These are phyloP conservation scores for Spizellomyces sp. DNA, from an alignment of 192 early-diverging fungal genomes.

Conservation along the genomic window DNA sequence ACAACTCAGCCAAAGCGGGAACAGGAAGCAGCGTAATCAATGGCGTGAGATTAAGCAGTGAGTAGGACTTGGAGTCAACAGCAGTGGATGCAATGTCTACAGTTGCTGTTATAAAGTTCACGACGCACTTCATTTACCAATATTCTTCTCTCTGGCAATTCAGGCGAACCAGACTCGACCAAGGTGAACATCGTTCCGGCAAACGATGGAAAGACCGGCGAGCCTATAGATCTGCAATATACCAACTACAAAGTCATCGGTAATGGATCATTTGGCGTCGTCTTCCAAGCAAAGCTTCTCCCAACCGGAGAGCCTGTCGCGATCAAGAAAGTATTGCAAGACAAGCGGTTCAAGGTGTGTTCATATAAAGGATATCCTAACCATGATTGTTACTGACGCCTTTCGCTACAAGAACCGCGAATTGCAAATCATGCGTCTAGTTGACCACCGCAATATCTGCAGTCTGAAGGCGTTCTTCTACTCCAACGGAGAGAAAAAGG, in stretches of 20 bases:
- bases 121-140: neutral
- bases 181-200: slow-evolving; percentile 67
- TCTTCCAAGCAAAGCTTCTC: slow-evolving; percentile 90
- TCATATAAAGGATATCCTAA: slow-evolving; percentile 61
- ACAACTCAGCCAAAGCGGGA: neutral
- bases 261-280: slow-evolving; percentile 98
- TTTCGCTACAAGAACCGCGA: slow-evolving; percentile 74
- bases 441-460: slow-evolving; percentile 92
- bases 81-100: no score
- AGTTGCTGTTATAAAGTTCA: neutral
- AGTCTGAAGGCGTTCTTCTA: slow-evolving; percentile 92
- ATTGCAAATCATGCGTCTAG: slow-evolving; percentile 90
- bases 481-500: slow-evolving; percentile 90
- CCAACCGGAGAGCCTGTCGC: slow-evolving; percentile 82
- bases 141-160: neutral
- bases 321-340: slow-evolving; percentile 98
- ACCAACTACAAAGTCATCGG: slow-evolving; percentile 93
- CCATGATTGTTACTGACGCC: neutral
- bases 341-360: slow-evolving; percentile 77
- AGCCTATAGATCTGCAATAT: slow-evolving; percentile 85
- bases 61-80: neutral
- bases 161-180: slow-evolving; percentile 34
- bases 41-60: slow-evolving; percentile 56
- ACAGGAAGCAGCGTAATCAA: slow-evolving; percentile 48
- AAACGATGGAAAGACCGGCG: slow-evolving; percentile 83